Conservation (phyloP, 441 rosid genomes). For the Populus hybrid region DNA sequence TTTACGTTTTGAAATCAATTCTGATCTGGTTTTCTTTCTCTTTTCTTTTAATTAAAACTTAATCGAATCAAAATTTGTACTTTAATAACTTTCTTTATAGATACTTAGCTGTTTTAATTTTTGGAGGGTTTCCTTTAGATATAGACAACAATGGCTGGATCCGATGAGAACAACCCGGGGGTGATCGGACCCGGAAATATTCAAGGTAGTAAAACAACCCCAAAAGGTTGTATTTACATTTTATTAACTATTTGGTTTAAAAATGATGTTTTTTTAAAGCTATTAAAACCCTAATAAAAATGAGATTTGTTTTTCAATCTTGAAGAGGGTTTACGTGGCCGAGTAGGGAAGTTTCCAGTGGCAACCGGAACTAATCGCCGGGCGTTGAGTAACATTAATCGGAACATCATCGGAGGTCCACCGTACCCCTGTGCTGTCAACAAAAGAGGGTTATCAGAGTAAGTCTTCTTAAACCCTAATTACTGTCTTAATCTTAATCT, state of each 20-base stretch:
- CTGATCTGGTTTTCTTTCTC: conserved; percentile 23
- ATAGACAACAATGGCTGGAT: conserved; percentile 47
- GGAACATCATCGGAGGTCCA: conserved; percentile 56
- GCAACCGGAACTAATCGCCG: conserved; percentile 52
- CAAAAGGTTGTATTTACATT: not conserved
- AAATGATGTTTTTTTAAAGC: not conserved
- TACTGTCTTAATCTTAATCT: not conserved
- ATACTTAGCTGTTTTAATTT: conserved; percentile 19
- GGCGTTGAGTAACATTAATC: conserved; percentile 66
- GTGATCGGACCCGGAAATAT: conserved; percentile 47
- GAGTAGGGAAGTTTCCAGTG: conserved; percentile 54
- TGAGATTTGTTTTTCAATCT: not conserved
- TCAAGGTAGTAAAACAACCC: conserved; percentile 39
- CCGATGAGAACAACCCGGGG: conserved; percentile 72
- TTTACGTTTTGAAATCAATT: conserved; percentile 15
- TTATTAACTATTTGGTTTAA: conserved; percentile 1
- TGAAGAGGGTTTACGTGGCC: conserved; percentile 45
- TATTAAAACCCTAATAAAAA: conserved; percentile 8
- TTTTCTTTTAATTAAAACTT: not conserved
- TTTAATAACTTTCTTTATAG: not conserved
- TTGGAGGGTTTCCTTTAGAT: conserved; percentile 19
- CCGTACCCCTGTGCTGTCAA: conserved; percentile 60
- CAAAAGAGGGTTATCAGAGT: conserved; percentile 73
- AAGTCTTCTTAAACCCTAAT: conserved; percentile 22
- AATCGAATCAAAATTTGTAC: not conserved